phyloP scores from a whole-genome alignment of 306 rosid genomes.

The Begonia loranthoides region DNA sequence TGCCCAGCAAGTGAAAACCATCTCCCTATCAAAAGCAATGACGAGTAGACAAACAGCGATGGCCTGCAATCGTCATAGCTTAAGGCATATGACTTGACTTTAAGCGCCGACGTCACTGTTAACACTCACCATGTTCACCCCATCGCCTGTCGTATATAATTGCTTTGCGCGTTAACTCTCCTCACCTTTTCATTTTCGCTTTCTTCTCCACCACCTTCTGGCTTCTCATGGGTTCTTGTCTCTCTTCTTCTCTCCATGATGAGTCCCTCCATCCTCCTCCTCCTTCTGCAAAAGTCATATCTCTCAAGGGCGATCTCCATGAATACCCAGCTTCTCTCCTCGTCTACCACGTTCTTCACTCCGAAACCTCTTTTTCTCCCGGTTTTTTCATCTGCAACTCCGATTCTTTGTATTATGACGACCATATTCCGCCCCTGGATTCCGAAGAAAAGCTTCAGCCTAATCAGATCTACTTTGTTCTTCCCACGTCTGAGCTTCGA shows the following conservation, averaged over 20 bases:
- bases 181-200: not conserved
- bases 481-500: constrained; percentile 15
- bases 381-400: constrained; percentile 24
- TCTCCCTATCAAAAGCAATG: no score
- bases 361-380: not conserved
- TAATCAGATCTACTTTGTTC: constrained; percentile 32
- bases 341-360: constrained; percentile 22
- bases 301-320: constrained; percentile 15
- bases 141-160: not conserved
- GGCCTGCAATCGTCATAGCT: no score
- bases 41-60: no score
- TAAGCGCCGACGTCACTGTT: constrained; percentile 1
- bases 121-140: no score
- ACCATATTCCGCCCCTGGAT: constrained; percentile 15
- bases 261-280: not conserved
- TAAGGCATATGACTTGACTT: no score
- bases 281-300: constrained; percentile 19
- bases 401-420: constrained; percentile 21
- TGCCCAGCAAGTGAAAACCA: no score
- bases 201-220: not conserved
- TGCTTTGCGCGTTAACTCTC: not conserved
- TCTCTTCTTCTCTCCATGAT: constrained; percentile 1
- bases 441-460: constrained; percentile 13
- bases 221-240: constrained; percentile 26
- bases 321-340: constrained; percentile 19